These are phyloP conservation scores for Mycena latifolia DNA, from an alignment of 768 basidiomycete species.

Conservation along the genomic window DNA sequence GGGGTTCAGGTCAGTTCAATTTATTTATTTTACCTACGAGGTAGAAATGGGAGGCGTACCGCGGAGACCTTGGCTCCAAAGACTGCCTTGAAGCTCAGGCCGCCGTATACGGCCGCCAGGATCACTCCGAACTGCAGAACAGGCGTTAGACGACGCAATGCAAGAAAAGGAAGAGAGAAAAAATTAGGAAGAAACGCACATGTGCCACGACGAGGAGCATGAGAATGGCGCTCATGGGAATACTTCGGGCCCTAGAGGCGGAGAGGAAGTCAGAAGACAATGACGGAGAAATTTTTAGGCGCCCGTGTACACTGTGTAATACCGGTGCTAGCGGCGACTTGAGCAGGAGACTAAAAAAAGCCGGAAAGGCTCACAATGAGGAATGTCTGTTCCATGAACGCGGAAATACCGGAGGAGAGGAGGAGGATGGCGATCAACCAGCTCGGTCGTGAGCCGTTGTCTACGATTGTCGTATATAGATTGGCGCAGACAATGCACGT, in stretches of 20 bases:
- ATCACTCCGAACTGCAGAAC: not conserved
- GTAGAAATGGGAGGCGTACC: not conserved
- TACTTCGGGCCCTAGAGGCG: not conserved
- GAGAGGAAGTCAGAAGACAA: not conserved
- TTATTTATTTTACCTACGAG: no score
- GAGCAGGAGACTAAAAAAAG: no score
- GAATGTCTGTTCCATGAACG: constrained; percentile 1
- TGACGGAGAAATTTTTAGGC: no score
- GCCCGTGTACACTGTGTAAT: not conserved
- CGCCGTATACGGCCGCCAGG: not conserved
- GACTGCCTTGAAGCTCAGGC: not conserved
- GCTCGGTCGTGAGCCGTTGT: not conserved
- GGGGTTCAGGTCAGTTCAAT: no score
- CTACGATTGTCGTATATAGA: not conserved
- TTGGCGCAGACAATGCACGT: not conserved
- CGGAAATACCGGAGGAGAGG: not conserved
- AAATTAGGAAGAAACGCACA: not conserved
- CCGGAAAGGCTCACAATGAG: not conserved
- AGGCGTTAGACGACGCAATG: no score
- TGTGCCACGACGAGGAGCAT: not conserved
- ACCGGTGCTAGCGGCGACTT: not conserved
- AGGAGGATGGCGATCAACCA: not conserved
- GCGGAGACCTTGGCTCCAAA: no score
- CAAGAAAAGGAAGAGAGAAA: no score
- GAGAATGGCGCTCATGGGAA: not conserved